These are phyloP conservation scores for Silene uniflora DNA, from an alignment of 148 eudicot species.

Conservation along the genomic window DNA sequence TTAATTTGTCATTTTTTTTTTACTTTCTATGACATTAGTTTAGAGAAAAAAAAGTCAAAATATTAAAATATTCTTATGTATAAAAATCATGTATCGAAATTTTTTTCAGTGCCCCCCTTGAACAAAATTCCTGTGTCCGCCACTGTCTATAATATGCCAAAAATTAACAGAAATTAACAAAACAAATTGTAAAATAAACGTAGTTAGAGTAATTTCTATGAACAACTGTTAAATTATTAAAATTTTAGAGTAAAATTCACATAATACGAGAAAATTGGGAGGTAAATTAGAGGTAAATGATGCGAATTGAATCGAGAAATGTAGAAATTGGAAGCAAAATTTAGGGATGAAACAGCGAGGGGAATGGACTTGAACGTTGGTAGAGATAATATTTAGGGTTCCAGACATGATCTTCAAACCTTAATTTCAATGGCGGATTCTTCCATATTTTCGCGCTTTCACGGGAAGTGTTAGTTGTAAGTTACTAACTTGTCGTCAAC, in stretches of 20 bases:
- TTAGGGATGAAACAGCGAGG: neutral
- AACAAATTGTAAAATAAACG: too few relatives aligned
- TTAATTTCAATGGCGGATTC: slow-evolving; percentile 26
- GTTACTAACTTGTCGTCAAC: too few relatives aligned
- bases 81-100: too few relatives aligned
- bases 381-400: slow-evolving; percentile 44
- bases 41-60: too few relatives aligned
- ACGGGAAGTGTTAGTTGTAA: neutral
- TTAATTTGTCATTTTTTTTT: too few relatives aligned
- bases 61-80: too few relatives aligned
- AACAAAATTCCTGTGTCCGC: too few relatives aligned
- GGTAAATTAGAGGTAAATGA: neutral
- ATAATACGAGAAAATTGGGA: neutral
- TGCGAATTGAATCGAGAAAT: neutral
- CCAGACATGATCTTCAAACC: slow-evolving; percentile 43
- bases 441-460: neutral
- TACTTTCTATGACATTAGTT: too few relatives aligned
- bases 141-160: neutral
- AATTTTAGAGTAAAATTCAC: neutral
- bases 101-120: too few relatives aligned
- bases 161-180: neutral
- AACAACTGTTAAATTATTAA: too few relatives aligned
- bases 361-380: slow-evolving; percentile 34
- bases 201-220: neutral
- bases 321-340: neutral